Evolutionary conservation across 2,329 filamentous ascomycete species (phyloP).

Genomic region (Penicillium sclerotiorum): DNA sequence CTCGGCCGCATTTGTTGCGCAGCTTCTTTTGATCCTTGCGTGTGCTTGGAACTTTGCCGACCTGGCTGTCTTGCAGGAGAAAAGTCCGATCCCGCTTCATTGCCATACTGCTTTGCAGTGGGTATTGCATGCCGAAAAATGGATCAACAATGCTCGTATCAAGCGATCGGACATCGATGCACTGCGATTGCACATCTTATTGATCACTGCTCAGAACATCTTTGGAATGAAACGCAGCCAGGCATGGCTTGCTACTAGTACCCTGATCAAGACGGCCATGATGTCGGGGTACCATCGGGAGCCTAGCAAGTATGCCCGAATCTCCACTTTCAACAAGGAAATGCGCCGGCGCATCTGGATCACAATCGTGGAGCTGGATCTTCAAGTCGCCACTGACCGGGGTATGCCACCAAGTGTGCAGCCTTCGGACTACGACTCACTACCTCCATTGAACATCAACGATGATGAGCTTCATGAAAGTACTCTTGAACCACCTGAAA

Average conservation of each 20-base stretch:
- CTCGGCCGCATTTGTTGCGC: conserved; percentile 36
- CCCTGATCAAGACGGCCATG: conserved; percentile 56
- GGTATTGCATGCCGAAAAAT: conserved; percentile 85
- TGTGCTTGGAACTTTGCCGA: conserved; percentile 43
- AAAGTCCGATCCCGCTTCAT: conserved; percentile 29
- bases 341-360: conserved; percentile 60
- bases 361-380: conserved; percentile 59
- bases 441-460: conserved; percentile 53
- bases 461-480: conserved; percentile 51
- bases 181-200: conserved; percentile 56
- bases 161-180: conserved; percentile 56
- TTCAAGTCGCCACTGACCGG: conserved; percentile 58
- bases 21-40: conserved; percentile 42
- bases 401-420: conserved; percentile 55
- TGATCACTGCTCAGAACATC: conserved; percentile 53
- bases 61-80: conserved; percentile 28
- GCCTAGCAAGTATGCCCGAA: conserved; percentile 33
- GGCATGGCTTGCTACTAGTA: conserved; percentile 55
- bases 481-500: conserved; percentile 33
- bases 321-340: conserved; percentile 45
- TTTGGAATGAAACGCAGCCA: conserved; percentile 58
- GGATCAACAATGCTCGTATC: conserved; percentile 75
- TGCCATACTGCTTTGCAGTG: conserved; percentile 60
- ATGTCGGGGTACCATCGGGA: conserved; percentile 56
- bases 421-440: conserved; percentile 51